Conservation (phyloP, 2,329 filamentous ascomycete species). For the Cladosporium cucumerinum region DNA sequence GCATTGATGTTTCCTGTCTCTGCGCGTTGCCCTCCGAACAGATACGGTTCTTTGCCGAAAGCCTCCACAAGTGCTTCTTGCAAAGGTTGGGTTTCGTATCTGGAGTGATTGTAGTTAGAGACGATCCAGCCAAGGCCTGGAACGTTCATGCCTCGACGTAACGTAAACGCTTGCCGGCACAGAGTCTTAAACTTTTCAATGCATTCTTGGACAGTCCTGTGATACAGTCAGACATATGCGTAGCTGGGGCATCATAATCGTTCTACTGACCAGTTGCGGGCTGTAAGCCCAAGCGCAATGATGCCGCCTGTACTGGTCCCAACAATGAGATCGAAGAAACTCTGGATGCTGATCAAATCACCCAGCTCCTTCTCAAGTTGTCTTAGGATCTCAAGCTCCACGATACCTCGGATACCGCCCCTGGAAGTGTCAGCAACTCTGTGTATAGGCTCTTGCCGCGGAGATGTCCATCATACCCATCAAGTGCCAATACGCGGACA, state of each 20-base stretch:
- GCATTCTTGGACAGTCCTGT: constrained; percentile 32
- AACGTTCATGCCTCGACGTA: constrained; percentile 8
- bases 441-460: background rate
- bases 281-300: constrained; percentile 30
- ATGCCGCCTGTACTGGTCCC: constrained; percentile 37
- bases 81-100: constrained; percentile 26
- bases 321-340: constrained; percentile 47
- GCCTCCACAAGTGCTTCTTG: constrained; percentile 34
- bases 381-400: constrained; percentile 40
- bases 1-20: constrained; percentile 10
- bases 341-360: constrained; percentile 36
- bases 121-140: constrained; percentile 5
- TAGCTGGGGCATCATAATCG: too few relatives aligned
- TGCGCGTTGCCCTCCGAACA: constrained; percentile 37
- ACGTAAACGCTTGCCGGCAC: constrained; percentile 20
- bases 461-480: constrained; percentile 34
- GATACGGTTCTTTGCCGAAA: constrained; percentile 30
- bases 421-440: constrained; percentile 24
- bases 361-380: constrained; percentile 38
- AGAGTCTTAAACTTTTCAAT: constrained; percentile 32
- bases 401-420: constrained; percentile 44
- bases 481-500: constrained; percentile 40
- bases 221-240: background rate
- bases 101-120: constrained; percentile 13
- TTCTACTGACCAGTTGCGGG: background rate